phyloP scores from a whole-genome alignment of 176 grass and related monocot species.

The Thalia dealbata region DNA sequence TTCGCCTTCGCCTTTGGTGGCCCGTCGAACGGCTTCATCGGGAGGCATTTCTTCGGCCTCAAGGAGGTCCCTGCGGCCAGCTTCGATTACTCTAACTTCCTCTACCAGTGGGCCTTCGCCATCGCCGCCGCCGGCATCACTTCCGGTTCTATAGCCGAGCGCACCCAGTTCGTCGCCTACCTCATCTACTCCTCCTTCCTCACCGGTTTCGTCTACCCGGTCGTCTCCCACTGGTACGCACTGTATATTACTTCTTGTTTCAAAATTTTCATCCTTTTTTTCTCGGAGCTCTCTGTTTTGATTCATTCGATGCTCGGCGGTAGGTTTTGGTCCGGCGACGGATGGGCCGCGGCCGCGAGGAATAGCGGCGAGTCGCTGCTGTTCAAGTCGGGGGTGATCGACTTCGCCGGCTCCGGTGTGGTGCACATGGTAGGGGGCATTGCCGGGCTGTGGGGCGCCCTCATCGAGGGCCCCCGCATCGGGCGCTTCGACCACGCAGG shows the following conservation, averaged over 20 bases:
- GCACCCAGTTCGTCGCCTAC: constrained; percentile 88
- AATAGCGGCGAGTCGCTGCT: constrained; percentile 36
- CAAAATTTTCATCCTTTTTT: background rate
- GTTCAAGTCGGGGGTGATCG: constrained; percentile 79
- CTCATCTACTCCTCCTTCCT: constrained; percentile 94
- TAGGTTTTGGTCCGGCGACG: constrained; percentile 63
- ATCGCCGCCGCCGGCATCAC: constrained; percentile 97
- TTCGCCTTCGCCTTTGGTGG: constrained; percentile 88
- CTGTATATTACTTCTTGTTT: no score
- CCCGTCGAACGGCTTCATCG: constrained; percentile 85
- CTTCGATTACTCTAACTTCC: constrained; percentile 79
- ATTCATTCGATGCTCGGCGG: no score
- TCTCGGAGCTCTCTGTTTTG: background rate
- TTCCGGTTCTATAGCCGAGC: constrained; percentile 80
- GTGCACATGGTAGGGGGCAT: constrained; percentile 95
- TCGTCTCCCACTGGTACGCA: constrained; percentile 70
- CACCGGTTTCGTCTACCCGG: constrained; percentile 77
- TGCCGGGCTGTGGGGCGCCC: constrained; percentile 79
- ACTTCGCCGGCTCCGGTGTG: constrained; percentile 90
- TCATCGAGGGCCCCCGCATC: constrained; percentile 81
- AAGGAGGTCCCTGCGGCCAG: constrained; percentile 42
- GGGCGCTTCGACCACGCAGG: constrained; percentile 67
- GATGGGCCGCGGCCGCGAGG: constrained; percentile 53
- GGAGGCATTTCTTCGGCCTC: constrained; percentile 86
- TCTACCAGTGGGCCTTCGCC: constrained; percentile 98